Evolutionary conservation across 257 asterid genomes (phyloP).

Genomic region (Plantago ovata): DNA sequence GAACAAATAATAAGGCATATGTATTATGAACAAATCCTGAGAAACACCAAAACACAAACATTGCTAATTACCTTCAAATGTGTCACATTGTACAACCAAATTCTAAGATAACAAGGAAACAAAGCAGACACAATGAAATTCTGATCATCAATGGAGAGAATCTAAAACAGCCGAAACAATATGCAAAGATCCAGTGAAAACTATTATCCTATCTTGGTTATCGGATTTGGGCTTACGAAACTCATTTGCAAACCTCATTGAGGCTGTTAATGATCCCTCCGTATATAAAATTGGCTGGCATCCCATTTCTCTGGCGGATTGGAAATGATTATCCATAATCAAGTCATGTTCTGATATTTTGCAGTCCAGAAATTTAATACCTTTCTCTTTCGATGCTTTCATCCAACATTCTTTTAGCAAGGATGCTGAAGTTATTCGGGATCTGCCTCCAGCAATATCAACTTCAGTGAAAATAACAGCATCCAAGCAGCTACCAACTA

Average conservation of each 20-base stretch:
- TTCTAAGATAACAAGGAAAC: too few species aligned
- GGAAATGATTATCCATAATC: slow-evolving; percentile 21
- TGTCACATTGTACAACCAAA: too few species aligned
- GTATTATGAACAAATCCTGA: too few species aligned
- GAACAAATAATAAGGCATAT: too few species aligned
- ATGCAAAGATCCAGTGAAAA: slow-evolving; percentile 80
- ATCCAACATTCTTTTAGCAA: slow-evolving; percentile 53
- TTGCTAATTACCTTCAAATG: too few species aligned
- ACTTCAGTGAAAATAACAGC: slow-evolving; percentile 69
- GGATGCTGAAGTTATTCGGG: slow-evolving; percentile 60
- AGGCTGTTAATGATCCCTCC: slow-evolving; percentile 40
- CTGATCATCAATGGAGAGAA: slow-evolving; percentile 23
- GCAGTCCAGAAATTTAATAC: slow-evolving; percentile 31
- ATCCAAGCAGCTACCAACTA: slow-evolving; percentile 54
- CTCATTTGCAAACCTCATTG: slow-evolving; percentile 43
- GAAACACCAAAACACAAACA: too few species aligned
- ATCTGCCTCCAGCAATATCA: slow-evolving; percentile 67
- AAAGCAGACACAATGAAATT: too few species aligned
- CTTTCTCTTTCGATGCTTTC: slow-evolving; percentile 50
- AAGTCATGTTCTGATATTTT: slow-evolving; percentile 18
- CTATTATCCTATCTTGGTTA: slow-evolving; percentile 36
- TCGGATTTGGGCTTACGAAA: slow-evolving; percentile 36
- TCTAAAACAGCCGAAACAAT: slow-evolving; percentile 64
- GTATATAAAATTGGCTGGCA: slow-evolving; percentile 33
- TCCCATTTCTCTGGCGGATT: slow-evolving; percentile 23